Base-by-base conservation (phyloP, 345 rosid species). In the Bruguiera sexangula region DNA sequence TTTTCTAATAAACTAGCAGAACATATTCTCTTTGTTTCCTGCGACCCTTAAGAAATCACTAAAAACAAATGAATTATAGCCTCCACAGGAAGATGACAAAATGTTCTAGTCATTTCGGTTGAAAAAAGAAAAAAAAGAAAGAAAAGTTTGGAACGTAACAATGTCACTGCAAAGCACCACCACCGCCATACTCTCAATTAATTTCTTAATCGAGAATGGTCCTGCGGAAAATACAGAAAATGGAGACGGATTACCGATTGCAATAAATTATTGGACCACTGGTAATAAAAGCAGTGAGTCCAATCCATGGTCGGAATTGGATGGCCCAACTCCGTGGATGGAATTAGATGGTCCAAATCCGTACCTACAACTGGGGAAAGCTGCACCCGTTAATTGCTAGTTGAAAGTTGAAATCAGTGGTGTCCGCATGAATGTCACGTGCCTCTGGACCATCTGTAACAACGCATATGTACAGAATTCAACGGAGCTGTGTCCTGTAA, bases 201-300 rank as follows among this genome's bases (percentile, higher is more conserved):
- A 52, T 57, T 15, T 37, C 72, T 60, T 61, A 65, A 69, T 69
- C 66, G 46, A 26, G 62, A 82, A 78, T 78, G 85, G 79, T 77
- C 85, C 84, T 19, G 27, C 19, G 4, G 31, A 37, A 78, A 69
- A 59, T 36, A 22, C 13, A 59, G 62, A 37, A 16, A 57, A 20
- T 20, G 56, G 32, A 39, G 79, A 68, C 53, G 55, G 75, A 65
- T 43, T 77, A 69, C 67, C 61, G 60, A 53, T 43, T 43, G 50
- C 50, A 4, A 13, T 75, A 72, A 78, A 76, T 70, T 37, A 3
- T 15, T 32, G 88, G 88, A 85, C 88, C 88, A 85, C 80, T 32
- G 26, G 31, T 59, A 69, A 69, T 82, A 66, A 82, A 72, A 70
- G 72, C 72, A 60, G 68, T 65, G 70, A 73, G 36, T 73, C 50